A percentile compares a stretch with the other conserved stretches of the same genome.
These are phyloP conservation scores for Fusarium chlamydosporum DNA, from an alignment of 2,329 filamentous ascomycete genomes.

Conservation along the genomic window DNA sequence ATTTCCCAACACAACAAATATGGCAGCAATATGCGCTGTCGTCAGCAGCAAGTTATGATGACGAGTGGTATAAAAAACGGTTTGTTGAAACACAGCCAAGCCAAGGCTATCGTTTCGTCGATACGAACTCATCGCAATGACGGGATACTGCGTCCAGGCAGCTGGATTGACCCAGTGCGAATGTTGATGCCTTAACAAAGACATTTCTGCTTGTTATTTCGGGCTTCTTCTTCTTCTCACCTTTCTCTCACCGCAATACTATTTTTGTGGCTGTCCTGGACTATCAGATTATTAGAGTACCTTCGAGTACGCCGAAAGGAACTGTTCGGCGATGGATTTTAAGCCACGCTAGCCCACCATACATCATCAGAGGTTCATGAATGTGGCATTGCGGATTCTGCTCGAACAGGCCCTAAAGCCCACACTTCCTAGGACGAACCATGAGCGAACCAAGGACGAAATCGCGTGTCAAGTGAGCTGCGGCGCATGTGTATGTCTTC, in stretches of 20 bases:
- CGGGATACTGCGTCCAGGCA: slow-evolving; percentile 13
- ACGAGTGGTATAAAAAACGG: slow-evolving; percentile 8
- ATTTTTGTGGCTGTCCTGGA: background rate
- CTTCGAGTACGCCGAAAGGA: slow-evolving; percentile 3
- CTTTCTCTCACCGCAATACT: slow-evolving; percentile 12
- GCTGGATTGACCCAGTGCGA: slow-evolving; percentile 16
- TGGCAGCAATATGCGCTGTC: slow-evolving; percentile 18
- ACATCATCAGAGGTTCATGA: slow-evolving; percentile 38
- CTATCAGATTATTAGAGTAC: background rate
- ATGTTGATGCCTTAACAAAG: slow-evolving; percentile 45
- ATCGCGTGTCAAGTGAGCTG: slow-evolving; percentile 53
- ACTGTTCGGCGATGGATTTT: slow-evolving; percentile 27
- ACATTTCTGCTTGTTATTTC: slow-evolving; percentile 1
- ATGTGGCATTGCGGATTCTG: slow-evolving; percentile 48
- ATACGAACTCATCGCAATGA: slow-evolving; percentile 19
- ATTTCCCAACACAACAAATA: slow-evolving; percentile 23
- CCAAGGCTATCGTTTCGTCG: slow-evolving; percentile 20
- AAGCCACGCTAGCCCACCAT: slow-evolving; percentile 35
- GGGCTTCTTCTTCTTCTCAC: slow-evolving; percentile 18
- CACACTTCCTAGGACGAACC: slow-evolving; percentile 39
- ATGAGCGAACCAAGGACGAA: slow-evolving; percentile 42
- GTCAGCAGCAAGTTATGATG: slow-evolving; percentile 12
- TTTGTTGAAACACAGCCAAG: slow-evolving; percentile 22
- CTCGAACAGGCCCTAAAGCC: slow-evolving; percentile 43
- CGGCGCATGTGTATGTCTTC: slow-evolving; percentile 52